Conservation (phyloP, 2,329 filamentous ascomycete species). For the Zymoseptoria tritici region DNA sequence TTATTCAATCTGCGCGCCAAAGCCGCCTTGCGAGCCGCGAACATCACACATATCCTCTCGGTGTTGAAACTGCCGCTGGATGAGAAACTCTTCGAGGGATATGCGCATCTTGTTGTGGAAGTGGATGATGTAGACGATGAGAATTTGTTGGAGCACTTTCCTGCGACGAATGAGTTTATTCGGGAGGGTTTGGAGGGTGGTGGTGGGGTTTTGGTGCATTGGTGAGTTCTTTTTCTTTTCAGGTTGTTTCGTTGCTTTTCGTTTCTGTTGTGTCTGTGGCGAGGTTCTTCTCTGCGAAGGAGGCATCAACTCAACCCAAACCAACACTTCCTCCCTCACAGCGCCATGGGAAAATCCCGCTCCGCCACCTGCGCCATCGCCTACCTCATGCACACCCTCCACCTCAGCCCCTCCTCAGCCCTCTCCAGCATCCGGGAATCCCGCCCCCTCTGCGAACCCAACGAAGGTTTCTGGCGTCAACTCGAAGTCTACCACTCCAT, state of each 20-base stretch:
- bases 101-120: conserved; percentile 67
- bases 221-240: conserved; percentile 45
- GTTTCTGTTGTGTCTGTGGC: no score
- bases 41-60: conserved; percentile 87
- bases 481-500: conserved; percentile 81
- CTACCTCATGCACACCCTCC: conserved; percentile 62
- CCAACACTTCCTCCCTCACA: no score
- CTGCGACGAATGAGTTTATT: conserved; percentile 74
- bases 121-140: conserved; percentile 88
- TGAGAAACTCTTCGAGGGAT: conserved; percentile 48
- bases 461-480: conserved; percentile 85
- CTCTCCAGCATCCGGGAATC: conserved; percentile 61
- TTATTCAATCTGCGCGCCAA: conserved; percentile 71
- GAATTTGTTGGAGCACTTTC: conserved; percentile 75
- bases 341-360: conserved; percentile 93
- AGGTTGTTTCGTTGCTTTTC: not conserved
- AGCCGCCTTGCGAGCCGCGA: conserved; percentile 59
- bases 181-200: conserved; percentile 60
- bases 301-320: not conserved
- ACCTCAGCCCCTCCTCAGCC: conserved; percentile 53
- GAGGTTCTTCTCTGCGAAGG: no score
- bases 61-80: conserved; percentile 59
- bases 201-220: conserved; percentile 61
- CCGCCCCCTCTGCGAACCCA: conserved; percentile 77
- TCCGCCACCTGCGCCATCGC: conserved; percentile 79